Base-by-base conservation (phyloP, 2,329 filamentous ascomycete genomes). In the Zymoseptoria brevis region DNA sequence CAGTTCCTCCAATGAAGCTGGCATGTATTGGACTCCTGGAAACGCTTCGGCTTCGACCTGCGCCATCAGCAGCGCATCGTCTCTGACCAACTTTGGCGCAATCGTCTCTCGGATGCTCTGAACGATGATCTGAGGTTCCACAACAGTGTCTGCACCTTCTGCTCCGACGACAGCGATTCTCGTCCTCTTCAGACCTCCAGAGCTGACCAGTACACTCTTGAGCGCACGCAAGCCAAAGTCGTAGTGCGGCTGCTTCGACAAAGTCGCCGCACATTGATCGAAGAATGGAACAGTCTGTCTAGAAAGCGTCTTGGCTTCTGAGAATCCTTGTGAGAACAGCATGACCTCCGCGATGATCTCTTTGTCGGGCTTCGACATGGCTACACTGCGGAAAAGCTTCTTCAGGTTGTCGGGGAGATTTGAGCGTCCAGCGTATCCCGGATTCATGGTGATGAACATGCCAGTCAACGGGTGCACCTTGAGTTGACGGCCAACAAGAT, bases 361-460 rank as follows among this genome's bases (percentile, higher is more conserved):
- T 76, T 99, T 99, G 80, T 99, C 95, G 0, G 94, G 94, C 76
- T 97, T 99, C 9, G 94, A 99, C 94, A 99, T 99, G 63, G 94
- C 94, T 55, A 99, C 92, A 71, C 94, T 99, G 72, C 95, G 87
- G 85, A 99, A 99, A 49, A 99, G 81, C 77, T 99, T 99, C 85
- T 99, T 99, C 78, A 99, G 76, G 74, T 99, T 99, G 77, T 99
- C 94, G 1, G 94, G 94, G 70, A 99, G 78, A 76, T 99, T 99
- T 54, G 94, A 99, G 75, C 94, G 90, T 59, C 94, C 94, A 56
- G 94, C 94, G 76, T 99, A 99, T 56, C 94, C 94, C 74, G 94
- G 94, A 75, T 99, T 99, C 95, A 99, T 99, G 48, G 94, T 99
- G 74, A 99, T 99, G 79, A 99, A 99, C 73, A 99, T 94, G 68